Evolutionary conservation across 2,329 filamentous ascomycete species (phyloP).

Genomic region (Pyrenophora graminea): DNA sequence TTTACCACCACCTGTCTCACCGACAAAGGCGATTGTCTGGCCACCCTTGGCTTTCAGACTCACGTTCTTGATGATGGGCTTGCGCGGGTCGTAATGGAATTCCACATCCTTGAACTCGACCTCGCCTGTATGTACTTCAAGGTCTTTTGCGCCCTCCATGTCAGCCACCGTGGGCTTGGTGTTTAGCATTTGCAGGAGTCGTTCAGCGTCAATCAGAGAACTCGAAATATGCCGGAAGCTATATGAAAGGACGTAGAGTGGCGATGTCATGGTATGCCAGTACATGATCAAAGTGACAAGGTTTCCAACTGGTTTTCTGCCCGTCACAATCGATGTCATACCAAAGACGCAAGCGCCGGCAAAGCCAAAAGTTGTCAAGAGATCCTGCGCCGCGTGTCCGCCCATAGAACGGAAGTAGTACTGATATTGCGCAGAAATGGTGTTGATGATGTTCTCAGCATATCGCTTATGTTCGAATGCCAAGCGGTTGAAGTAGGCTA

Average conservation of each 20-base stretch:
- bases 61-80: slow-evolving; percentile 56
- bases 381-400: slow-evolving; percentile 49
- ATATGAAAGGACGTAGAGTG: slow-evolving; percentile 56
- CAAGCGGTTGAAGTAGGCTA: slow-evolving; percentile 63
- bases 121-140: slow-evolving; percentile 54
- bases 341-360: slow-evolving; percentile 57
- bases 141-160: slow-evolving; percentile 35
- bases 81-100: slow-evolving; percentile 61
- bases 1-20: slow-evolving; percentile 66
- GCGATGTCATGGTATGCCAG: slow-evolving; percentile 58
- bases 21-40: slow-evolving; percentile 64
- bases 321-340: slow-evolving; percentile 57
- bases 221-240: slow-evolving; percentile 55
- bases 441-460: slow-evolving; percentile 44
- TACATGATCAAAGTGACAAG: slow-evolving; percentile 70
- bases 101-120: slow-evolving; percentile 60
- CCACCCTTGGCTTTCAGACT: slow-evolving; percentile 57
- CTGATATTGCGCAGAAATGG: slow-evolving; percentile 41
- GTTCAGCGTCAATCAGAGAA: slow-evolving; percentile 68
- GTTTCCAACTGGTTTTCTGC: slow-evolving; percentile 58
- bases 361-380: slow-evolving; percentile 56
- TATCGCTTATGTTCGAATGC: slow-evolving; percentile 60
- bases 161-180: slow-evolving; percentile 62
- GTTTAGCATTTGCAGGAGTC: slow-evolving; percentile 61
- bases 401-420: slow-evolving; percentile 40